Percentiles rank a stretch among this genome's conserved stretches.
Conservation (phyloP, 164 flowering plant species). For the Berberis thunbergii region DNA sequence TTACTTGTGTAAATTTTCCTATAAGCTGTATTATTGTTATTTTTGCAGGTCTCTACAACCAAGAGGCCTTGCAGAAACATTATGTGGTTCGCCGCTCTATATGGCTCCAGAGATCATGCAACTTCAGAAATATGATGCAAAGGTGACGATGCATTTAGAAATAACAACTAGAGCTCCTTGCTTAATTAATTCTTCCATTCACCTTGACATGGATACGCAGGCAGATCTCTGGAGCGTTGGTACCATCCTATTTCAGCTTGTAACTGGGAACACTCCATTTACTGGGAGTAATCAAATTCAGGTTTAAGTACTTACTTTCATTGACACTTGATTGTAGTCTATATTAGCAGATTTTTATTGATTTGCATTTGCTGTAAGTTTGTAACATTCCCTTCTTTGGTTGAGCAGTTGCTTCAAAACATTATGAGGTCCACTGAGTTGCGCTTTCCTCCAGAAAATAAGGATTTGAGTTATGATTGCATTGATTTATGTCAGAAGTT, state of each 20-base stretch:
- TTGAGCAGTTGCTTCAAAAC: conserved; percentile 82
- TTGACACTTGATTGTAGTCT: too few species aligned
- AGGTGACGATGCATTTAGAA: conserved; percentile 40
- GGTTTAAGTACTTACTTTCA: conserved; percentile 30
- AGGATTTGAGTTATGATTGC: conserved; percentile 60
- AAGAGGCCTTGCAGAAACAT: conserved; percentile 88
- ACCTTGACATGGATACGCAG: conserved; percentile 42
- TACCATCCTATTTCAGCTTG: conserved; percentile 87
- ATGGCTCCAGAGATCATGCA: conserved; percentile 99
- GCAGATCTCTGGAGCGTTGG: conserved; percentile 99
- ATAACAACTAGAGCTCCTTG: background rate
- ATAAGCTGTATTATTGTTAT: background rate
- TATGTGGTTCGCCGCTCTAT: conserved; percentile 99
- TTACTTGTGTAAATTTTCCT: too few species aligned
- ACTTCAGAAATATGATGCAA: conserved; percentile 95
- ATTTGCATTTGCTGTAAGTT: background rate
- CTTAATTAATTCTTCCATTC: conserved; percentile 9
- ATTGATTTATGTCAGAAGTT: conserved; percentile 83
- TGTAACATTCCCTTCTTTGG: conserved; percentile 4
- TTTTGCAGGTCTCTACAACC: conserved; percentile 80
- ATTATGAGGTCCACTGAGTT: conserved; percentile 75
- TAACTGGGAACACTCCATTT: conserved; percentile 86
- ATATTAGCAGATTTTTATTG: background rate
- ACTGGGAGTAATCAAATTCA: conserved; percentile 87
- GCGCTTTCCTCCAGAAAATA: conserved; percentile 59